Conservation (phyloP, 2,329 filamentous ascomycete species). For the Sporothrix globosa region DNA sequence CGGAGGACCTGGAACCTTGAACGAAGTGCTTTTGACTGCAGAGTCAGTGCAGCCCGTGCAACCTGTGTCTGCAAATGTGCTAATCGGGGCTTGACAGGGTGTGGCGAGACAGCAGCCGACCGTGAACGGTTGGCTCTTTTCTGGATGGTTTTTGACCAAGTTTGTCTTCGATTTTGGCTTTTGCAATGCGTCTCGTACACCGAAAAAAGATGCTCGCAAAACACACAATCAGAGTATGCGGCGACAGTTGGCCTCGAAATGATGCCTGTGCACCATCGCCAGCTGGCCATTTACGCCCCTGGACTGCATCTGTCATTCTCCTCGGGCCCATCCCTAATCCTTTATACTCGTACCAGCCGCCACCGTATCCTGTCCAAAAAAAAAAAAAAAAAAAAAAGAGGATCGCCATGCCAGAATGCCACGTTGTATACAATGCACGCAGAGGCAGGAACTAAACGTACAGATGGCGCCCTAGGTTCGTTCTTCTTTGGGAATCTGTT, state of each 20-base stretch:
- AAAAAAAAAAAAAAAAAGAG: not conserved
- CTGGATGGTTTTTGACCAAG: not conserved
- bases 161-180: not conserved
- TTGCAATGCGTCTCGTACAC: not conserved
- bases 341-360: not conserved
- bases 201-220: not conserved
- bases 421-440: conserved; percentile 25
- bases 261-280: conserved; percentile 4
- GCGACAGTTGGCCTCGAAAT: conserved; percentile 1
- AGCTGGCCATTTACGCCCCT: not conserved
- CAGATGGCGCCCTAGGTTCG: not conserved
- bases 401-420: conserved; percentile 3
- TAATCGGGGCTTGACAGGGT: conserved; percentile 28
- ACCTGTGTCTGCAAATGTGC: conserved; percentile 26
- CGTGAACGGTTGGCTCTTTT: not conserved
- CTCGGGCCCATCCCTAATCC: not conserved
- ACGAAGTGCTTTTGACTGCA: not conserved
- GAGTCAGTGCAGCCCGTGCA: not conserved
- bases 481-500: not conserved
- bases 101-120: conserved; percentile 20
- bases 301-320: not conserved
- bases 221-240: not conserved
- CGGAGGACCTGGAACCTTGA: not conserved
- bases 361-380: not conserved
- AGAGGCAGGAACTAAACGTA: not conserved